phyloP scores from a whole-genome alignment of 2,329 filamentous ascomycete species.

The Talaromyces sp. region DNA sequence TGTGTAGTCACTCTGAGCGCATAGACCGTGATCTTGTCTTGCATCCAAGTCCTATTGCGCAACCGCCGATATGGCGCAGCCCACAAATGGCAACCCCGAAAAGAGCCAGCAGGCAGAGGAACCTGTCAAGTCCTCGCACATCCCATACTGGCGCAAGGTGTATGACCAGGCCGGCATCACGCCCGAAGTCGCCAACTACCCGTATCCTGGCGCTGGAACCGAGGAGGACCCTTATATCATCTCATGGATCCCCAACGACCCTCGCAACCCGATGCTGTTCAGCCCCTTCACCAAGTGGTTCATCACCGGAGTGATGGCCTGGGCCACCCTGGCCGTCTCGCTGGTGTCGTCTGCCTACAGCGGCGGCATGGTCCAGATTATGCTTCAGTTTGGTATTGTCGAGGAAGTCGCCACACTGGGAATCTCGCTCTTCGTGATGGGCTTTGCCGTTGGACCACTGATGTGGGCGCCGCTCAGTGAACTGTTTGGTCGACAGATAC shows the following conservation, averaged over 20 bases:
- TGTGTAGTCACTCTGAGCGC: background rate
- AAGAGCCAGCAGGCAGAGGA: constrained; percentile 20
- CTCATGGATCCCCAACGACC: constrained; percentile 40
- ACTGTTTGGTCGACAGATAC: constrained; percentile 32
- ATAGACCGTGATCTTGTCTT: background rate
- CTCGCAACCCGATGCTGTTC: constrained; percentile 38
- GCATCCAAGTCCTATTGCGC: background rate
- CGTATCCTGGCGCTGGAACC: constrained; percentile 36
- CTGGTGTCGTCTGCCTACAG: constrained; percentile 41
- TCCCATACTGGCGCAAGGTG: constrained; percentile 32
- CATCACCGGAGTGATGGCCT: constrained; percentile 33
- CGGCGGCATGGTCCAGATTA: constrained; percentile 34
- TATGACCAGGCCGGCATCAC: constrained; percentile 30
- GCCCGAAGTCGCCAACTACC: constrained; percentile 29
- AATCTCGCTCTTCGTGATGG: constrained; percentile 43
- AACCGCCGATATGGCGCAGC: constrained; percentile 20
- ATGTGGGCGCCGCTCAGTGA: constrained; percentile 41
- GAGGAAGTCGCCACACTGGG: constrained; percentile 38
- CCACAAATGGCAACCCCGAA: constrained; percentile 18
- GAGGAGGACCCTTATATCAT: constrained; percentile 41
- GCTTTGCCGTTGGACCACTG: constrained; percentile 44
- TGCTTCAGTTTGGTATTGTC: constrained; percentile 29
- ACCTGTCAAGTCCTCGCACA: constrained; percentile 20
- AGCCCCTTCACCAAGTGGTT: constrained; percentile 34
- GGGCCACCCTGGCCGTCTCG: constrained; percentile 39